phyloP scores from a whole-genome alignment of 2,329 filamentous ascomycete species.

The Exophiala viscosa region DNA sequence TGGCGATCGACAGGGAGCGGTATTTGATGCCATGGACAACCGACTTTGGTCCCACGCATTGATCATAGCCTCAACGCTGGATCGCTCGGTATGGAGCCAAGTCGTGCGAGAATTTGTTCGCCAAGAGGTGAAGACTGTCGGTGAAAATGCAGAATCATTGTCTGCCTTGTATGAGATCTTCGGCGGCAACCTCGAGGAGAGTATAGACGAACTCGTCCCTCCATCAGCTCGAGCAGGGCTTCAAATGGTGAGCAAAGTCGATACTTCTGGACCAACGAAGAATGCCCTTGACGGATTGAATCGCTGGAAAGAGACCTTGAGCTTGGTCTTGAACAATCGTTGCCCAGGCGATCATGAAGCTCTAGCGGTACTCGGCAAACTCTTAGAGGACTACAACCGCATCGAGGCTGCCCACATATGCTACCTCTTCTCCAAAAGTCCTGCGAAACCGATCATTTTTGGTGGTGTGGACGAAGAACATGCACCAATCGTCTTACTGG shows the following conservation, averaged over 20 bases:
- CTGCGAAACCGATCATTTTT: constrained; percentile 57
- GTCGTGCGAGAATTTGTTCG: constrained; percentile 93
- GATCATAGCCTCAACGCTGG: constrained; percentile 77
- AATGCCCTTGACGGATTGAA: constrained; percentile 82
- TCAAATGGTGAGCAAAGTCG: constrained; percentile 78
- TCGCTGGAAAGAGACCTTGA: constrained; percentile 88
- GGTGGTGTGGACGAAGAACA: constrained; percentile 78
- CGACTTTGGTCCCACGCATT: constrained; percentile 95
- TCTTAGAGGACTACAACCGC: constrained; percentile 80
- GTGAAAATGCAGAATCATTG: constrained; percentile 77
- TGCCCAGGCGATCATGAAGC: constrained; percentile 74
- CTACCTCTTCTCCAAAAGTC: constrained; percentile 74
- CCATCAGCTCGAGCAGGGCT: constrained; percentile 87
- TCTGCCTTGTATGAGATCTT: constrained; percentile 91
- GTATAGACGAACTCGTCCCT: constrained; percentile 91
- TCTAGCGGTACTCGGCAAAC: constrained; percentile 71
- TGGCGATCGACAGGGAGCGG: constrained; percentile 84
- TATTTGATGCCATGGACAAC: constrained; percentile 90
- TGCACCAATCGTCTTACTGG: constrained; percentile 76
- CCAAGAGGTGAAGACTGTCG: constrained; percentile 81
- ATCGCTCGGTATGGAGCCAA: constrained; percentile 75
- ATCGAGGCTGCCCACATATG: constrained; percentile 92
- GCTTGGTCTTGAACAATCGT: constrained; percentile 81
- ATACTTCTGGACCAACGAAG: constrained; percentile 57
- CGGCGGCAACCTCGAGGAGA: constrained; percentile 90